A percentile compares a stretch with the other conserved stretches of the same genome.
These are phyloP conservation scores for Aspergillus terreus DNA, from an alignment of 2,329 filamentous ascomycete genomes.

Conservation along the genomic window DNA sequence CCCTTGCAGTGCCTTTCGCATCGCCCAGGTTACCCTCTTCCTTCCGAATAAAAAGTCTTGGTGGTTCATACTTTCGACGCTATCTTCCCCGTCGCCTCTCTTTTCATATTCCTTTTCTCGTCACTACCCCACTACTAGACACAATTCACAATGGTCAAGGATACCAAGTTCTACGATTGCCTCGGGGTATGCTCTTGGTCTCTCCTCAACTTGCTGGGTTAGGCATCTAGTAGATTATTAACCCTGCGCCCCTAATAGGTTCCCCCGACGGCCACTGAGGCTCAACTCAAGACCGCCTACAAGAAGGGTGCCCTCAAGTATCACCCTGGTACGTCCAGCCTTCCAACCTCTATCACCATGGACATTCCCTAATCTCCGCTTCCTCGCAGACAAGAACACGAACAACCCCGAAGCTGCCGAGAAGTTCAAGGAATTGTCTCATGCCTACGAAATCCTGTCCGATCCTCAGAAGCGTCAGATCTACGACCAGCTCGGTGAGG, in stretches of 20 bases:
- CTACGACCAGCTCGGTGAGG: constrained; percentile 97
- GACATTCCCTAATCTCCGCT: not conserved
- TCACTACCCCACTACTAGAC: constrained; percentile 15
- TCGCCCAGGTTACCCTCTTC: constrained; percentile 7
- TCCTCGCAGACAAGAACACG: constrained; percentile 79
- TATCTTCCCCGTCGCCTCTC: not conserved
- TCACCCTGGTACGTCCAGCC: constrained; percentile 74
- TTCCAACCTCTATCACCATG: constrained; percentile 5
- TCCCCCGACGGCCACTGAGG: constrained; percentile 71
- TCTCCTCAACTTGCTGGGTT: not conserved
- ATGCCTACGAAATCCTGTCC: constrained; percentile 92
- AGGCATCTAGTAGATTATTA: constrained; percentile 8
- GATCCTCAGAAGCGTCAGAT: constrained; percentile 86
- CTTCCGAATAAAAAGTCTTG: constrained; percentile 17
- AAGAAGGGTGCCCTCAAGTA: constrained; percentile 86
- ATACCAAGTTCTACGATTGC: constrained; percentile 48
- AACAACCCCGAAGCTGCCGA: constrained; percentile 90
- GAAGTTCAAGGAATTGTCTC: constrained; percentile 97
- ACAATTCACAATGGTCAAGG: constrained; percentile 47
- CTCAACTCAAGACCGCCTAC: constrained; percentile 91
- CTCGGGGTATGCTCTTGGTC: constrained; percentile 40
- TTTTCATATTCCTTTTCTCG: constrained; percentile 4
- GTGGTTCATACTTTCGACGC: constrained; percentile 11
- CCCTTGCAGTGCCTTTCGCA: constrained; percentile 8
- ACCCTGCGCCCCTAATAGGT: constrained; percentile 54